phyloP scores from a whole-genome alignment of 2,329 filamentous ascomycete species.

The Xylariaceae sp. region DNA sequence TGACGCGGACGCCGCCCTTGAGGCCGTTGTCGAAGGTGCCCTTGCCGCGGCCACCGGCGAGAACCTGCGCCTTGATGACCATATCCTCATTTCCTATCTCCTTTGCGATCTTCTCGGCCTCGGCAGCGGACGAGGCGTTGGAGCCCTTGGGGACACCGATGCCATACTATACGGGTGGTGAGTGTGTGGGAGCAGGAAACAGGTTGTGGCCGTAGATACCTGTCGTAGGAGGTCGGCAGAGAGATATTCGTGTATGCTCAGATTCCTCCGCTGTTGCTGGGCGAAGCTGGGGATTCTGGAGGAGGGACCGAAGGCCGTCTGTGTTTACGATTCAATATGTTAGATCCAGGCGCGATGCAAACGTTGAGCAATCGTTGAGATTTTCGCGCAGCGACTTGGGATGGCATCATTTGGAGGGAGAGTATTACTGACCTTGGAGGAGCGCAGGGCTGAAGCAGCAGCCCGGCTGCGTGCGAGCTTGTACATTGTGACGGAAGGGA shows the following conservation, averaged over 20 bases:
- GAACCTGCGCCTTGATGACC: conserved; percentile 99
- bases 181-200: conserved; percentile 11
- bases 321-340: not conserved
- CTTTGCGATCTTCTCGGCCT: conserved; percentile 90
- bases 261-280: conserved; percentile 77
- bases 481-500: conserved; percentile 62
- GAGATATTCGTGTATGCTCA: conserved; percentile 98
- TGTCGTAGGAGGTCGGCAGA: conserved; percentile 84
- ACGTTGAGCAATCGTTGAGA: too few relatives aligned
- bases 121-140: conserved; percentile 76
- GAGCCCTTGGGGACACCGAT: conserved; percentile 87
- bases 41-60: conserved; percentile 96
- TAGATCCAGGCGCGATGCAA: not conserved
- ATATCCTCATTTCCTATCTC: conserved; percentile 90
- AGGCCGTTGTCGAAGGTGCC: conserved; percentile 96
- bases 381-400: too few relatives aligned
- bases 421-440: conserved; percentile 61
- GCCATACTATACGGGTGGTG: conserved; percentile 64
- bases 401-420: not conserved
- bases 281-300: conserved; percentile 60
- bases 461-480: conserved; percentile 79
- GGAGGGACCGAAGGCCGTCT: conserved; percentile 42
- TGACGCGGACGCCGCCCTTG: conserved; percentile 97
- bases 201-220: conserved; percentile 40
- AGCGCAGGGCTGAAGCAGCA: conserved; percentile 74